These are phyloP conservation scores for Mycena pura DNA, from an alignment of 768 basidiomycete genomes.

Conservation along the genomic window DNA sequence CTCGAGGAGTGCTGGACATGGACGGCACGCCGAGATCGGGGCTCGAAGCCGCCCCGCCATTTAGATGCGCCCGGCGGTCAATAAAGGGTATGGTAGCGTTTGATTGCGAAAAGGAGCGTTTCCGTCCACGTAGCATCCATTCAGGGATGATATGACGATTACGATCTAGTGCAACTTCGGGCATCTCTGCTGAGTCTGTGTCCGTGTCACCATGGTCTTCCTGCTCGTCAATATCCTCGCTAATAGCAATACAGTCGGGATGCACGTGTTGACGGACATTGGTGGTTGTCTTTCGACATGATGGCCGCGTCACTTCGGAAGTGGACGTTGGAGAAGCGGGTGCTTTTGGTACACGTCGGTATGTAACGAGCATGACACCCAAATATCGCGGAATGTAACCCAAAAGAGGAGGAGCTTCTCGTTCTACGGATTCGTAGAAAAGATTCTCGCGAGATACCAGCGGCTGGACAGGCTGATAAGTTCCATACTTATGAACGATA, in stretches of 20 bases:
- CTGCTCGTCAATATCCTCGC: conserved; percentile 33
- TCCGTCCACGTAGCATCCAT: conserved; percentile 76
- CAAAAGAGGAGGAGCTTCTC: conserved; percentile 89
- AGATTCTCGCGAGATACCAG: conserved; percentile 96
- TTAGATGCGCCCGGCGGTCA: conserved; percentile 47
- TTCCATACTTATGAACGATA: not conserved
- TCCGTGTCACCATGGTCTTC: conserved; percentile 46
- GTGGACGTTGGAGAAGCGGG: conserved; percentile 30
- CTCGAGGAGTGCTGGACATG: conserved; percentile 23
- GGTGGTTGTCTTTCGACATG: conserved; percentile 35
- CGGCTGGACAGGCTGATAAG: conserved; percentile 61
- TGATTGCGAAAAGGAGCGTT: conserved; percentile 58
- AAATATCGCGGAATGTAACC: conserved; percentile 97
- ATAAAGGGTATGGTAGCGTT: conserved; percentile 42
- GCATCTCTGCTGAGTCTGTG: conserved; percentile 82
- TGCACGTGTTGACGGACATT: conserved; percentile 27
- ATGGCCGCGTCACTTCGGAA: conserved; percentile 27
- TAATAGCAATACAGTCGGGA: conserved; percentile 6
- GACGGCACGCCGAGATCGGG: conserved; percentile 63
- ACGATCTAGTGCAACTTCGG: conserved; percentile 91
- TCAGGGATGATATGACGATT: conserved; percentile 97
- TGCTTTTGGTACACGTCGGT: conserved; percentile 74
- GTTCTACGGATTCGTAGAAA: conserved; percentile 97
- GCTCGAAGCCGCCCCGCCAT: conserved; percentile 68
- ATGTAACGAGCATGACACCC: conserved; percentile 98